phyloP scores from a whole-genome alignment of 2,329 filamentous ascomycete genomes.

The Calonectria hongkongensis region DNA sequence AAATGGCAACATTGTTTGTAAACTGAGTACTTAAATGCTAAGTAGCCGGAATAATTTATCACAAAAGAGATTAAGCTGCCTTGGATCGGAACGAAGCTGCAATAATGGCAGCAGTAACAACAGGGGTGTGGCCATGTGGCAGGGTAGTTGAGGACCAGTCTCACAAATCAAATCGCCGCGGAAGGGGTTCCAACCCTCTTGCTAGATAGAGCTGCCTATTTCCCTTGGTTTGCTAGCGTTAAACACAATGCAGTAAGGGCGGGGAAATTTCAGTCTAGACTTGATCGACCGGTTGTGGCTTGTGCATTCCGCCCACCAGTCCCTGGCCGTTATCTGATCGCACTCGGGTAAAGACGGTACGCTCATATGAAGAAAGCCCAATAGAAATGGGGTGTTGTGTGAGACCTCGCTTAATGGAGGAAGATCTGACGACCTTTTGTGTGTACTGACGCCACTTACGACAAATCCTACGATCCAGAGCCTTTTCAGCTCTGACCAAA shows the following conservation, averaged over 20 bases:
- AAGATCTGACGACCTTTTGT: not conserved
- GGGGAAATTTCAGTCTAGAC: not conserved
- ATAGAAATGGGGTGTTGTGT: not conserved
- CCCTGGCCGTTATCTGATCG: not conserved
- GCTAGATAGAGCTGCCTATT: not conserved
- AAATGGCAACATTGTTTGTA: not conserved
- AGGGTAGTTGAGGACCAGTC: not conserved
- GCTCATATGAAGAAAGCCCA: not conserved
- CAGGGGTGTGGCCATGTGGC: not conserved
- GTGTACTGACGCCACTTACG: not conserved
- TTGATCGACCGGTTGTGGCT: not conserved
- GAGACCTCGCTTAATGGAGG: not conserved
- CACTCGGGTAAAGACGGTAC: not conserved
- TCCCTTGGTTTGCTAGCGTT: not conserved
- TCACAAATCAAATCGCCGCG: not conserved
- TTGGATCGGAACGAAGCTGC: too few relatives aligned
- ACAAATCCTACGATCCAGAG: not conserved
- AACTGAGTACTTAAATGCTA: not conserved
- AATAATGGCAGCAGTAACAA: not conserved
- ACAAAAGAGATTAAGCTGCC: not conserved
- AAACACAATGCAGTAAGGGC: not conserved
- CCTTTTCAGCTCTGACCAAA: not conserved
- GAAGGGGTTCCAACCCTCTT: not conserved
- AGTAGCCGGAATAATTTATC: too few relatives aligned
- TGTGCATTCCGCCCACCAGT: not conserved